Conservation (phyloP, 225 moss, liverwort and hornwort genomes). For the Antitrichia curtipendula region DNA sequence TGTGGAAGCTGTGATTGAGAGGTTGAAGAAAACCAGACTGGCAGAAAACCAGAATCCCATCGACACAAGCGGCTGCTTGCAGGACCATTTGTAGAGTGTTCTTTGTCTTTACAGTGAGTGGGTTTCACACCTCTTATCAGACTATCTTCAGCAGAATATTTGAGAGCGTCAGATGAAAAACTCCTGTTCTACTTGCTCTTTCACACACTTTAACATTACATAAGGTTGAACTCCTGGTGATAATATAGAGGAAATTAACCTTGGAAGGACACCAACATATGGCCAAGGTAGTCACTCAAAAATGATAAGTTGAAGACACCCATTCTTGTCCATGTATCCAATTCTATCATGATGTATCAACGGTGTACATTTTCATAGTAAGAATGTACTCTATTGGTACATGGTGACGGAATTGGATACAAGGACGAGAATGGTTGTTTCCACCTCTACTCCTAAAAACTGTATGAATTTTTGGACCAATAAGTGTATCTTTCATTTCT, state of each 20-base stretch:
- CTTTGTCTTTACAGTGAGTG: background rate
- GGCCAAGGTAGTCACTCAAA: background rate
- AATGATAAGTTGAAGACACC: too few species aligned
- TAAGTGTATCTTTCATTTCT: background rate
- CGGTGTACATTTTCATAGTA: too few species aligned
- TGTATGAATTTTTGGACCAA: background rate
- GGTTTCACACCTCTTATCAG: background rate
- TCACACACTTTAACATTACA: too few species aligned
- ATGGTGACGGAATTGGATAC: too few species aligned
- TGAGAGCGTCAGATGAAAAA: background rate
- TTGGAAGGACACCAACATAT: rapidly evolving
- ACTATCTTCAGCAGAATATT: background rate
- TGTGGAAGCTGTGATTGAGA: slow-evolving; percentile 1
- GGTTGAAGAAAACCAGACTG: background rate
- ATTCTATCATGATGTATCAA: too few species aligned
- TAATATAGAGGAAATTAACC: background rate
- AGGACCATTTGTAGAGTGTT: background rate
- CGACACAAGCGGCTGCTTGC: background rate
- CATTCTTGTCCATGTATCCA: too few species aligned
- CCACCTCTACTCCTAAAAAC: background rate
- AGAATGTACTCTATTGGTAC: too few species aligned
- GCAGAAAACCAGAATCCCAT: background rate
- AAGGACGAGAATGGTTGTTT: too few species aligned
- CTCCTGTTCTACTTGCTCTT: background rate
- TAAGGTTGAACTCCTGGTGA: background rate